phyloP scores from a whole-genome alignment of 2,329 filamentous ascomycete genomes.

The Colletotrichum sp. region DNA sequence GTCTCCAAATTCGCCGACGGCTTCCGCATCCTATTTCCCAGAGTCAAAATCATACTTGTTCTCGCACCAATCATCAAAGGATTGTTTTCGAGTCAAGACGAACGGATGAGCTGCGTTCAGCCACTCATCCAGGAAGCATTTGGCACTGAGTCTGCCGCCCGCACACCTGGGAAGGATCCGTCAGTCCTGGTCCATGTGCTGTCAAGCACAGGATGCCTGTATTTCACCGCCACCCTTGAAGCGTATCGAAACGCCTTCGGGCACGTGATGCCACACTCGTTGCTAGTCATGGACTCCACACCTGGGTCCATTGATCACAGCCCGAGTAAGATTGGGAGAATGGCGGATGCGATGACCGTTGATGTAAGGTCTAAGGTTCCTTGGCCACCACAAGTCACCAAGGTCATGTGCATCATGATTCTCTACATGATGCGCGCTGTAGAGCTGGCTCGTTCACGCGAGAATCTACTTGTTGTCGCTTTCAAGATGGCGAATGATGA shows the following conservation, averaged over 20 bases:
- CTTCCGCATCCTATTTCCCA: slow-evolving; percentile 55
- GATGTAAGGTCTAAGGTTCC: slow-evolving; percentile 51
- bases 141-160: slow-evolving; percentile 27
- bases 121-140: slow-evolving; percentile 43
- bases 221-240: slow-evolving; percentile 53
- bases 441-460: background rate
- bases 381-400: slow-evolving; percentile 53
- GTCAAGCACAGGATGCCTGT: slow-evolving; percentile 63
- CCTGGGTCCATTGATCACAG: slow-evolving; percentile 42
- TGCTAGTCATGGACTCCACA: slow-evolving; percentile 58
- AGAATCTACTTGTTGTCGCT: background rate
- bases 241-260: slow-evolving; percentile 38
- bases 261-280: slow-evolving; percentile 45
- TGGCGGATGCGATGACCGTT: slow-evolving; percentile 59
- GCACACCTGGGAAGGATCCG: slow-evolving; percentile 26
- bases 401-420: slow-evolving; percentile 48
- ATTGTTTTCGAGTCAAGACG: slow-evolving; percentile 45
- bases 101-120: slow-evolving; percentile 48
- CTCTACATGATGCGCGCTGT: slow-evolving; percentile 37
- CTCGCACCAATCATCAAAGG: slow-evolving; percentile 54
- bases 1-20: slow-evolving; percentile 61
- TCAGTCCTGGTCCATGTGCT: slow-evolving; percentile 57
- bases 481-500: background rate
- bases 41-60: slow-evolving; percentile 54
- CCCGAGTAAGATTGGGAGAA: slow-evolving; percentile 41